A percentile compares a stretch with the other conserved stretches of the same genome.
Evolutionary conservation across 768 basidiomycete species (phyloP).

Genomic region (Pseudohyphozyma bogoriensis): DNA sequence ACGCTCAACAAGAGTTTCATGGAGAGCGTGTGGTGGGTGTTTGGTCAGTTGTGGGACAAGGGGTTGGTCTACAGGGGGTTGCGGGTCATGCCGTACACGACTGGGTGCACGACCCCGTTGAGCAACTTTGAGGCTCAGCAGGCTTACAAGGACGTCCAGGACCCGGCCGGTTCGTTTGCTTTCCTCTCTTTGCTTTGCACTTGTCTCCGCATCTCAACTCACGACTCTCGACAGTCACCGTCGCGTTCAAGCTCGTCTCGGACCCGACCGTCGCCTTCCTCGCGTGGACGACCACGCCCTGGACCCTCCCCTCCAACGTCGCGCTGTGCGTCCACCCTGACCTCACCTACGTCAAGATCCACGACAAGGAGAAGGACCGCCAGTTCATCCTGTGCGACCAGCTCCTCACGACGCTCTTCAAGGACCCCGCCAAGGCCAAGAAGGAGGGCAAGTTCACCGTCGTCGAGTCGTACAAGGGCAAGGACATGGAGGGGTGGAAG

Average conservation of each 20-base stretch:
- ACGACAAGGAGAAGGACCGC: conserved; percentile 71
- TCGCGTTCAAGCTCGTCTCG: conserved; percentile 84
- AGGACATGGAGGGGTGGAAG: conserved; percentile 90
- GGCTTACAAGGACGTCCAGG: conserved; percentile 83
- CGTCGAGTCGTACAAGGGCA: conserved; percentile 74
- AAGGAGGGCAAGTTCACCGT: conserved; percentile 56
- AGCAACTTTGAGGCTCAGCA: conserved; percentile 95
- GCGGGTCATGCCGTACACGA: conserved; percentile 96
- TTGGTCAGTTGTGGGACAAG: conserved; percentile 84
- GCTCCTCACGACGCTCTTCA: conserved; percentile 78
- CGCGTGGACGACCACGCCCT: conserved; percentile 98
- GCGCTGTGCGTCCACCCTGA: conserved; percentile 93
- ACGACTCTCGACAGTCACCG: conserved; percentile 52
- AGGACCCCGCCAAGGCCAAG: conserved; percentile 93
- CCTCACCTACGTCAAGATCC: conserved; percentile 90
- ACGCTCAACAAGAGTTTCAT: conserved; percentile 86
- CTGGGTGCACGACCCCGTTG: conserved; percentile 86
- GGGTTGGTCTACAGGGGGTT: conserved; percentile 77
- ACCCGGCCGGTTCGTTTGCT: conserved; percentile 63
- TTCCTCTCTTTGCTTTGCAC: not conserved
- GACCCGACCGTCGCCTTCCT: conserved; percentile 81
- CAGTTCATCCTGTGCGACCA: conserved; percentile 89
- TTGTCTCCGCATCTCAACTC: not conserved
- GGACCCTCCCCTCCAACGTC: conserved; percentile 94
- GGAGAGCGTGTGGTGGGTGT: conserved; percentile 99